Evolutionary conservation across 805 yeast genomes (phyloP), one percentile per base, ranked within the genome.

Genomic region (Pichia scutulata): DNA sequence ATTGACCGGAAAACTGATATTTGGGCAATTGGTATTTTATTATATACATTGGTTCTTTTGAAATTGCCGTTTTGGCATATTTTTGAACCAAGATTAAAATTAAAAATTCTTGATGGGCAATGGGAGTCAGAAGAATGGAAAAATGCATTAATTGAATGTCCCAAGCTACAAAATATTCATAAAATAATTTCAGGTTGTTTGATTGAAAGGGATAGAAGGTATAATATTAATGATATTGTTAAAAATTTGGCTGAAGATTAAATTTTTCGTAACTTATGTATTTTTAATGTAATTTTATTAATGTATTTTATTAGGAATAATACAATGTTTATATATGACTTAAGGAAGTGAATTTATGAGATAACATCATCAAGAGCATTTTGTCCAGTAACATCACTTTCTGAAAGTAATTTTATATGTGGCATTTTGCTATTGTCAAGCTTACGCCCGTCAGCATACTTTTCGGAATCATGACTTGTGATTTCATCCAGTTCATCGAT

Each of bases 1-100:
- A 60, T 78, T 49, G 84, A 84, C 2, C 82, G 86, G 2, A 69
- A 79, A 39, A 83, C 90, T 1, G 98, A 90, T 67, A 75, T 87
- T 6, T 90, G 97, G 97, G 95, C 97, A 0, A 73, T 86, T 43
- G 98, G 97, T 4, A 86, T 89, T 0, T 68, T 86, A 55, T 58
- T 84, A 4, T 89, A 79, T 64, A 81, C 95, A 1, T 76, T 89
- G 78, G 66, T 82, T 26, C 76, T 80, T 23, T 90, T 95, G 0
- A 78, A 75, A 55, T 65, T 90, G 46, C 97, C 97, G 1, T 90
- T 90, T 68, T 81, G 80, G 52, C 96, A 89, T 62, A 77, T 77
- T n/a, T 86, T 82, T 63, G 89, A 86, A 58, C 95, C 96, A 12
- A 71, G 89, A 54, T 70, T 90, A 53, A 75, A 88, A 40, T 79